Evolutionary conservation across 192 early-diverging fungal genomes (phyloP).

Genomic region (Jimgerdemannia lactiflua): DNA sequence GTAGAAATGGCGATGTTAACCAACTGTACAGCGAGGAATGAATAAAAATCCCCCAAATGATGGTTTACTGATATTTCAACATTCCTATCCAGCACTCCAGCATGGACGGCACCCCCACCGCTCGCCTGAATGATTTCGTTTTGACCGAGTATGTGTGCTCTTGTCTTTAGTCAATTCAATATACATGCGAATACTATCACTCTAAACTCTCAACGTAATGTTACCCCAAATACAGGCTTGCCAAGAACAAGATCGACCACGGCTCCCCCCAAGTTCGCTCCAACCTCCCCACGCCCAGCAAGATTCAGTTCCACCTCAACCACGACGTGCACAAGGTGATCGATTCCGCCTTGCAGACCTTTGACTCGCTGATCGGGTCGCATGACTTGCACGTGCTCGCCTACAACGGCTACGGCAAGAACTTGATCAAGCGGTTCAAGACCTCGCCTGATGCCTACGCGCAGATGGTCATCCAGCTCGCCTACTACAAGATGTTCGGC

Average conservation of each 20-base stretch:
- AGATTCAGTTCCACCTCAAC: constrained; percentile 72
- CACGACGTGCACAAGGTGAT: constrained; percentile 58
- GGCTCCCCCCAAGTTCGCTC: constrained; percentile 53
- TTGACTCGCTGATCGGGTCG: constrained; percentile 72
- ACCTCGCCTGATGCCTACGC: constrained; percentile 78
- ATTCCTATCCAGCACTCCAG: constrained; percentile 58
- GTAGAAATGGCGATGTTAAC: no score
- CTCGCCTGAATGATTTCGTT: constrained; percentile 85
- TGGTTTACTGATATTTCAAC: neutral
- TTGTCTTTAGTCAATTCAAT: neutral
- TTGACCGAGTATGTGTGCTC: constrained; percentile 27
- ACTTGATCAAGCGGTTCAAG: constrained; percentile 84
- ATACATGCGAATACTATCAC: constrained; percentile 27
- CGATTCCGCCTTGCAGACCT: constrained; percentile 68
- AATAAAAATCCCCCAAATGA: no score
- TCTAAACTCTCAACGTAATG: neutral
- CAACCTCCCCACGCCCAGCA: constrained; percentile 61
- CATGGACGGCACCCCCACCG: constrained; percentile 95
- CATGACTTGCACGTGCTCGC: constrained; percentile 84
- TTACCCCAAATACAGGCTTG: constrained; percentile 22
- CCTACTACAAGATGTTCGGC: constrained; percentile 91
- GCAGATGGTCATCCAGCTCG: constrained; percentile 96
- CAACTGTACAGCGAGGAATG: no score
- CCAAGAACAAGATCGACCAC: constrained; percentile 70
- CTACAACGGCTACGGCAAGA: constrained; percentile 92